These are phyloP conservation scores for Eimeria necatrix DNA, from an alignment of 169 alveolate genomes.

Conservation along the genomic window DNA sequence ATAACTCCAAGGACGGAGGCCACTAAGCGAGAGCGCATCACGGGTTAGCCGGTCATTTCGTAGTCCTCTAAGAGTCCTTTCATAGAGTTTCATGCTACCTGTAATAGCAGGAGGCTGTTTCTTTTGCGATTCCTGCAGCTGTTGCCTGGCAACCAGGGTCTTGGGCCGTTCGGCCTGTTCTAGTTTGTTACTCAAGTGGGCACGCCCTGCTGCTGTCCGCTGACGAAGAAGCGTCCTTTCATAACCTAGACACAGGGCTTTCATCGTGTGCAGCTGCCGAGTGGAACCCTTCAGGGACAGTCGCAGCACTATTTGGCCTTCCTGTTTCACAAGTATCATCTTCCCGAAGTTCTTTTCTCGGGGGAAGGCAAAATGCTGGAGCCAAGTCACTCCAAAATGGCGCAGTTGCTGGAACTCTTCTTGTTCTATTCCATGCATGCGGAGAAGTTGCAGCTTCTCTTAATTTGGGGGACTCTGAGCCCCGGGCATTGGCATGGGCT, in stretches of 20 bases:
- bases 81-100: background rate
- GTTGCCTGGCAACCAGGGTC: conserved; percentile 73
- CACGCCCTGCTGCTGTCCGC: conserved; percentile 39
- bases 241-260: conserved; percentile 31
- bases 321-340: background rate
- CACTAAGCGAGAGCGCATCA: background rate
- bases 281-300: conserved; percentile 62
- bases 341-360: background rate
- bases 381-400: background rate
- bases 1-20: conserved; percentile 2
- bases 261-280: conserved; percentile 55
- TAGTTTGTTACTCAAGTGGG: conserved; percentile 41
- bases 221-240: conserved; percentile 18
- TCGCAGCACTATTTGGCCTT: conserved; percentile 46
- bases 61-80: background rate
- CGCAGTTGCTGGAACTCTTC: background rate
- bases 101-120: background rate
- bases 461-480: conserved; percentile 17
- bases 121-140: background rate
- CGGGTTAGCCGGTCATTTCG: background rate
- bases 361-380: background rate
- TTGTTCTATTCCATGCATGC: conserved; percentile 48
- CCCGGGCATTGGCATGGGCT: conserved; percentile 57
- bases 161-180: conserved; percentile 59
- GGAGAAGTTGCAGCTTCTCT: conserved; percentile 2